phyloP scores from a whole-genome alignment of 176 grass and related monocot species.

The Raddia distichophylla region DNA sequence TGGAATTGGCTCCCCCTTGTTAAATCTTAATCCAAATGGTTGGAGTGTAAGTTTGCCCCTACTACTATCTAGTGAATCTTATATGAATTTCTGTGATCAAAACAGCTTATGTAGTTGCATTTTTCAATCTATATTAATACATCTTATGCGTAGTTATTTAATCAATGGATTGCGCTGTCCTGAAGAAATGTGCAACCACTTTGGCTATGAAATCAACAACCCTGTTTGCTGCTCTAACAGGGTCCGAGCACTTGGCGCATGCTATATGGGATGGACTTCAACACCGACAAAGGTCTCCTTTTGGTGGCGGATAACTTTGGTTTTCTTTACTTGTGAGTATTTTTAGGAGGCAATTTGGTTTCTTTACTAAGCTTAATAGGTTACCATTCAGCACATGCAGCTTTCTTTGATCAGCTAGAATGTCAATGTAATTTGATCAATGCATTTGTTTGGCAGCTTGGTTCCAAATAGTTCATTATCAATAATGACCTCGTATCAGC shows the following conservation, averaged over 20 bases:
- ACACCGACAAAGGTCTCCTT: constrained; percentile 66
- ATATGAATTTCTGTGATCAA: background rate
- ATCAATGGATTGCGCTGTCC: constrained; percentile 3
- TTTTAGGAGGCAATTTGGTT: background rate
- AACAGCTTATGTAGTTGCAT: background rate
- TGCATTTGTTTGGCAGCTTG: constrained; percentile 31
- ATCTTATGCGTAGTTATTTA: constrained; percentile 8
- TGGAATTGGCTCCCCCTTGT: constrained; percentile 67
- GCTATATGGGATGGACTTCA: constrained; percentile 92
- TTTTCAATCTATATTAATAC: background rate
- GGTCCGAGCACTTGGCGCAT: constrained; percentile 82
- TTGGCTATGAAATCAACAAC: background rate
- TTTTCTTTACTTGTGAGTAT: constrained; percentile 81
- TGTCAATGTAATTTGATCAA: background rate
- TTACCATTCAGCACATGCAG: constrained; percentile 1
- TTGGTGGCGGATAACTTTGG: constrained; percentile 84
- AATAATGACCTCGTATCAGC: background rate
- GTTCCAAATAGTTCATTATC: constrained; percentile 18
- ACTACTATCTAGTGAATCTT: constrained; percentile 2
- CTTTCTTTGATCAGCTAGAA: background rate
- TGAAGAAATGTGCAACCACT: constrained; percentile 17
- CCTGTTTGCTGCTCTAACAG: constrained; percentile 48
- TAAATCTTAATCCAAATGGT: constrained; percentile 89
- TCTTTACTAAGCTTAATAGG: background rate
- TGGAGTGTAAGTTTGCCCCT: constrained; percentile 68